Base-by-base conservation (phyloP, 2,329 filamentous ascomycete genomes). In the Ascochyta rabiei region DNA sequence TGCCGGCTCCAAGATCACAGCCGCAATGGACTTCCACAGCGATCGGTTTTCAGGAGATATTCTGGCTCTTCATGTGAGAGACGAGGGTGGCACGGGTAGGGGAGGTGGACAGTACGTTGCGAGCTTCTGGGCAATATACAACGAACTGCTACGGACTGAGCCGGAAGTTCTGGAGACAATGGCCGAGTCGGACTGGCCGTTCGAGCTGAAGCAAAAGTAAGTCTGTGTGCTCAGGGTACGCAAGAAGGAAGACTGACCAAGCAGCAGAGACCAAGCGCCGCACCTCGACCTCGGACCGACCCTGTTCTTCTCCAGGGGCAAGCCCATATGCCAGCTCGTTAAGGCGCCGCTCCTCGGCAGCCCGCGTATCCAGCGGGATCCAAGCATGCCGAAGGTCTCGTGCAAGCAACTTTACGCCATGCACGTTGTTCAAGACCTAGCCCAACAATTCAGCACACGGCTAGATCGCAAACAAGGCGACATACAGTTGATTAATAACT, bases 21-120 rank as follows among this genome's bases (percentile, higher is more conserved):
- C 63, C 12, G 69, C 69, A 5, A 74, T 75, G 72, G 72, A 74
- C 38, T 75, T 73, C 39, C 73, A 75, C 53, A 70, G 64, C 46
- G 73, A 75, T 35, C 67, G 73, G 1, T 75, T 73, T 57, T 75
- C 73, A 2, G 73, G 73, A 12, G 73, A 75, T 31, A 61, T 75
- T 15, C 57, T 75, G 6, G 70, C 73, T 34, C 61, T 75, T 15
- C 67, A 74, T 56, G 69, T 75, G 6, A 57, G 70, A 8, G 64
- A 73, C 24, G 70, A 73, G 39, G 73, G 73, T 18, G 69, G 70
- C 12, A 48, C 50, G 33, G 62, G 52, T 9, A 61, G 51, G 24
- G 73, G 73, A 30, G 73, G 73, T 7, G 67, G 72, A 47, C 73
- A 75, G 41, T 69, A 62, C 41, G 31, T 74, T 33, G 65, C 63